These are phyloP conservation scores for Agapanthus africanus DNA, from an alignment of 106 monocot species.

Conservation along the genomic window DNA sequence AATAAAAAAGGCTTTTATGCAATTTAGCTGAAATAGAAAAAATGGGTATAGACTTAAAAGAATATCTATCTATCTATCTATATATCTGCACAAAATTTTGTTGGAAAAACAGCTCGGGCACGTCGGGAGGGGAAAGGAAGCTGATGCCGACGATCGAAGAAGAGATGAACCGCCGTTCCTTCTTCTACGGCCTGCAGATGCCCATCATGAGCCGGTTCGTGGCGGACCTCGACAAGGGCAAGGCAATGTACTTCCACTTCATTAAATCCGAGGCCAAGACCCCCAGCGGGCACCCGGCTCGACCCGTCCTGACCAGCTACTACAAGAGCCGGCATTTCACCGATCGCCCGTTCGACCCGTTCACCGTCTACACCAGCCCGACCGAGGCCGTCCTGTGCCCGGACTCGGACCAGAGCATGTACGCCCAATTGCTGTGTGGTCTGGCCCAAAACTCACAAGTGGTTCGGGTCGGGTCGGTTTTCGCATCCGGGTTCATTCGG, in stretches of 20 bases:
- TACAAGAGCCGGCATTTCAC: conserved; percentile 81
- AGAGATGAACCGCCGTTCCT: conserved; percentile 62
- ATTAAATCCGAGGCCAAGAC: conserved; percentile 70
- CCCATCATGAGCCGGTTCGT: conserved; percentile 72
- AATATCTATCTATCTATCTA: neutral
- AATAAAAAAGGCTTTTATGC: too few relatives aligned
- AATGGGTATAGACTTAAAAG: too few relatives aligned
- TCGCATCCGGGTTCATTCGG: conserved; percentile 87
- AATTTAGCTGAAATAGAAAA: too few relatives aligned
- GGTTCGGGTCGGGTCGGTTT: conserved; percentile 81
- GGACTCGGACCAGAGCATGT: conserved; percentile 89
- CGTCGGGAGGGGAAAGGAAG: conserved; percentile 82
- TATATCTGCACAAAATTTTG: neutral
- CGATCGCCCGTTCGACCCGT: conserved; percentile 52
- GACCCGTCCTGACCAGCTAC: conserved; percentile 89
- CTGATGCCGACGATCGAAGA: conserved; percentile 87
- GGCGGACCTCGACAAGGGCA: conserved; percentile 65
- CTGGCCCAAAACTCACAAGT: conserved; percentile 50
- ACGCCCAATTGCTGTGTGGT: conserved; percentile 77
- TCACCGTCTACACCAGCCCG: conserved; percentile 66
- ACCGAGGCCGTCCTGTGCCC: conserved; percentile 69
- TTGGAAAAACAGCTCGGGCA: conserved; percentile 52
- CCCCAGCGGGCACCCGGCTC: conserved; percentile 65
- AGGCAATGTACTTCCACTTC: conserved; percentile 79
- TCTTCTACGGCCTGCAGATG: conserved; percentile 78